Percentiles rank a stretch among this genome's conserved stretches.
phyloP scores from a whole-genome alignment of 2,329 filamentous ascomycete species.

The Alternaria brassicicola region DNA sequence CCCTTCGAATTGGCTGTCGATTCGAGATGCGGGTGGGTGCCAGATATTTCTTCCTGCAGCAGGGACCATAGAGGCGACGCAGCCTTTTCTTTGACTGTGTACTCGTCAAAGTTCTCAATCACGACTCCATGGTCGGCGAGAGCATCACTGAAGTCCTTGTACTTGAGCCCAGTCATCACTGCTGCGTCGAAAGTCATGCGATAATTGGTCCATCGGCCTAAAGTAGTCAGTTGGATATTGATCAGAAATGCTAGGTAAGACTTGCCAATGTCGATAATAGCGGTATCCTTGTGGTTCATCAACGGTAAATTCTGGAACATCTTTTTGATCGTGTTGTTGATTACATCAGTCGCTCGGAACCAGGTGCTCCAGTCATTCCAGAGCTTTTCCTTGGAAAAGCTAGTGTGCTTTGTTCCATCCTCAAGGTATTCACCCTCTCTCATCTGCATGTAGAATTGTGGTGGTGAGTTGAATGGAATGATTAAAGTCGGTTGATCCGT shows the following conservation, averaged over 20 bases:
- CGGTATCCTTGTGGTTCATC: conserved; percentile 51
- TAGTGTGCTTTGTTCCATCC: conserved; percentile 12
- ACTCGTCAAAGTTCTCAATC: conserved; percentile 52
- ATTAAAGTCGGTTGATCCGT: conserved; percentile 25
- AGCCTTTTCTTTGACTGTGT: conserved; percentile 47
- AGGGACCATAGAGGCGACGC: conserved; percentile 30
- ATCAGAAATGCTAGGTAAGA: neutral
- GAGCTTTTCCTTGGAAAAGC: conserved; percentile 30
- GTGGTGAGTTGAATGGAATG: conserved; percentile 48
- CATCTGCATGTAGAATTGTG: conserved; percentile 52
- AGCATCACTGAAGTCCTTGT: conserved; percentile 56
- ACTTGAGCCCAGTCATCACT: conserved; percentile 42
- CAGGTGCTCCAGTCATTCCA: conserved; percentile 66
- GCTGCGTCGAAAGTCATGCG: conserved; percentile 55
- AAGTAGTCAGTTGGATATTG: neutral
- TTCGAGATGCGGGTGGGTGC: conserved; percentile 31
- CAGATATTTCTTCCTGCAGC: conserved; percentile 39
- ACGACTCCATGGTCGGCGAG: conserved; percentile 76
- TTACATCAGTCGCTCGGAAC: conserved; percentile 69
- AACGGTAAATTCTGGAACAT: conserved; percentile 28
- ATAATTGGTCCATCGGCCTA: conserved; percentile 69
- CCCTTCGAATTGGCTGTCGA: neutral
- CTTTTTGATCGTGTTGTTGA: conserved; percentile 47
- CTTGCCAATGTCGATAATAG: conserved; percentile 66
- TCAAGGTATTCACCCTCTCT: conserved; percentile 17